Base-by-base conservation (phyloP, 805 yeast genomes). In the Yamadazyma sp. region DNA sequence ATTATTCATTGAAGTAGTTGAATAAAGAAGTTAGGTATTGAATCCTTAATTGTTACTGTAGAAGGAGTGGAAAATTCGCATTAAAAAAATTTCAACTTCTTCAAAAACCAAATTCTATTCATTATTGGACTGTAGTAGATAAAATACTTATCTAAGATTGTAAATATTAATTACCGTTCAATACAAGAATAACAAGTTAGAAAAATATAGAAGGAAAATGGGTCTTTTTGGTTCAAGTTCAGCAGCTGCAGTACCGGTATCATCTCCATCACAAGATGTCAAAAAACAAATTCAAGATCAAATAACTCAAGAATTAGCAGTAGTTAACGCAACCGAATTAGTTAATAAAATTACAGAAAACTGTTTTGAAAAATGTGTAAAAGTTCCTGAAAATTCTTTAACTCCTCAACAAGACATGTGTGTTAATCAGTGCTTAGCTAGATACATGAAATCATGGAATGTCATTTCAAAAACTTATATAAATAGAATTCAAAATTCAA, bases 381-480 rank as follows among this genome's bases (percentile, higher is more conserved):
- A 58, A 11, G 69, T 68, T 27, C 95, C 95, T 12, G 76, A 78
- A 25, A 50, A 71, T 14, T 45, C 64, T 10, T 53, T 78, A 38
- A 58, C 65, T 32, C 46, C 67, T 2, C 70, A 64, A 5, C 87
- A 88, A 50, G 76, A 76, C 37, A 61, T 60, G 19, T 88, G 96
- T 62, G 73, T 86, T 31, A 76, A 72, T 40, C 82, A 80, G 56
- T 89, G 98, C 57, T 72, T 84, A 48, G 80, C 82, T 45, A 89
- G 86, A 63, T 89, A 86, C 60, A 82, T 88, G 91, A 76, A 83
- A 58, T 79, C 94, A 22, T 89, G 96, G 96, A 87, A 88, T 50
- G 69, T 81, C 36, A 71, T 89, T 27, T 85, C 95, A 9, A 80
- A 78, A 55, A 69, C 85, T 8, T 88, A 87, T 59, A 76, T 87